Conservation (phyloP, 345 rosid genomes). For the Odontarrhena argentea region DNA sequence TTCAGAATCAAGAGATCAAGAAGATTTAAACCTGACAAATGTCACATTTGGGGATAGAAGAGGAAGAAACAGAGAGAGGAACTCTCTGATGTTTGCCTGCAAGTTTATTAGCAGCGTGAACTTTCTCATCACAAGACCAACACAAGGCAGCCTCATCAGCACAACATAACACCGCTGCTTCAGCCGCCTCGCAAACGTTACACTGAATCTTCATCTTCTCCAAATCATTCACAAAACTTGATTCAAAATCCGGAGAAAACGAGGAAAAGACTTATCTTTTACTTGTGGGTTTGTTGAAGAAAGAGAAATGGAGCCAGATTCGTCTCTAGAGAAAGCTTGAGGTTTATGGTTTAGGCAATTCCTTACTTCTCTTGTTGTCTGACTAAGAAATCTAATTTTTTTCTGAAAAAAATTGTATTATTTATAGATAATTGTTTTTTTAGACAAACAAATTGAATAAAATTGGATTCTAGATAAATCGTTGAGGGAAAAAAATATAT, state of each 20-base stretch:
- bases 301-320: constrained; percentile 14
- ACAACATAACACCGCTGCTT: constrained; percentile 92
- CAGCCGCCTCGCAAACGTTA: constrained; percentile 92
- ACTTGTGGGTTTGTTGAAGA: background rate
- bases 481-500: background rate
- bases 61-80: constrained; percentile 64
- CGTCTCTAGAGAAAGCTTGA: constrained; percentile 11
- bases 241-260: constrained; percentile 15
- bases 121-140: constrained; percentile 82
- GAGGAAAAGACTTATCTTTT: constrained; percentile 1
- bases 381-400: constrained; percentile 2
- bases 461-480: constrained; percentile 30
- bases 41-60: constrained; percentile 91
- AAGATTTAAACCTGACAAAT: constrained; percentile 72
- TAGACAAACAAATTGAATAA: background rate
- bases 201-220: constrained; percentile 88
- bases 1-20: background rate
- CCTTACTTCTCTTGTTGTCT: constrained; percentile 26
- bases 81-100: constrained; percentile 96
- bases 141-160: constrained; percentile 99
- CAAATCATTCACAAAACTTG: constrained; percentile 7
- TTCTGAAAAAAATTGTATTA: background rate
- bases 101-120: constrained; percentile 95
- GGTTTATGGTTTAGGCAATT: constrained; percentile 50
- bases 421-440: constrained; percentile 8